phyloP scores from a whole-genome alignment of 2,329 filamentous ascomycete genomes.

The Penicillium sp. region DNA sequence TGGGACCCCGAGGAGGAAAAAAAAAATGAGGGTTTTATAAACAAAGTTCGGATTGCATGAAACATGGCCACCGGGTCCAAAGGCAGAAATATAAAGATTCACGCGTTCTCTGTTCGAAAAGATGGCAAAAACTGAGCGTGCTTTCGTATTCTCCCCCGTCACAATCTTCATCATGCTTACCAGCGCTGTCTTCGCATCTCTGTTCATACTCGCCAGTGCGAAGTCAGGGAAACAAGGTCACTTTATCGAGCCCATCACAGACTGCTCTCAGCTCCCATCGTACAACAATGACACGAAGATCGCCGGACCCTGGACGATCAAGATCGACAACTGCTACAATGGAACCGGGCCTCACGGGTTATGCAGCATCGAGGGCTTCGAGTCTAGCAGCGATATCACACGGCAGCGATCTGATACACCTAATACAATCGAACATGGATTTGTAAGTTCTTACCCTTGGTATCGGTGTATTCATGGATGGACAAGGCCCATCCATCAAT shows the following conservation, averaged over 20 bases:
- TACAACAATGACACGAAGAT: conserved; percentile 14
- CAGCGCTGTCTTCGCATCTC: neutral
- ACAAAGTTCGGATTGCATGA: neutral
- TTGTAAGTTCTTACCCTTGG: conserved; percentile 2
- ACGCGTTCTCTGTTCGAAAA: neutral
- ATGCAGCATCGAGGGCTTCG: conserved; percentile 14
- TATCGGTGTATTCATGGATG: neutral
- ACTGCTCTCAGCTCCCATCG: conserved; percentile 11
- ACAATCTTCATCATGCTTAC: neutral
- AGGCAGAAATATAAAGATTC: neutral
- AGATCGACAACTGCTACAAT: conserved; percentile 10
- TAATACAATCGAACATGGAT: conserved; percentile 8
- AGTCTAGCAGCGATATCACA: conserved; percentile 12
- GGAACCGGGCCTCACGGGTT: neutral
- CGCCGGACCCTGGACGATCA: conserved; percentile 17
- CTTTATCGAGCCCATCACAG: neutral
- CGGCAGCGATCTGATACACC: conserved; percentile 5
- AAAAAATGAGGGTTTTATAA: neutral
- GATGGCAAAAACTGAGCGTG: neutral
- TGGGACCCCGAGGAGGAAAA: neutral
- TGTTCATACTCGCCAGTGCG: conserved; percentile 6
- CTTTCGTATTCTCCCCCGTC: neutral
- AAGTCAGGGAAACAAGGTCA: neutral
- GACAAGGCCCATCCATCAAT: too few species aligned
- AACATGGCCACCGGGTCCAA: neutral